Conservation (phyloP, 139 green algal genomes). For the Coelastrella sp. region DNA sequence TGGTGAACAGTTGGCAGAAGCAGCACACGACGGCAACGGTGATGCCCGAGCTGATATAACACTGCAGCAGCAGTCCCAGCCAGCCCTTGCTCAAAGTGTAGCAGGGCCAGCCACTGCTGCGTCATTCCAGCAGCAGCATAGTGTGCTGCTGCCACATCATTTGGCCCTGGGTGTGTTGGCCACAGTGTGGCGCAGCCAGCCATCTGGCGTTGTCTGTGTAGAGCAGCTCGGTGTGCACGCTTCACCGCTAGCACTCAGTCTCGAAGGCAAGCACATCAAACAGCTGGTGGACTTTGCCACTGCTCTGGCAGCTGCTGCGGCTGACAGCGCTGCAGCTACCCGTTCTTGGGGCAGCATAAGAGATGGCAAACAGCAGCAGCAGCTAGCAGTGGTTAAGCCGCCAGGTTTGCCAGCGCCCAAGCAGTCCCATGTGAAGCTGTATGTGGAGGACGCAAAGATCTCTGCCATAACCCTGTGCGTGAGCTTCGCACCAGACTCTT, state of each 20-base stretch:
- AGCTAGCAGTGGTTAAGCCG: neutral
- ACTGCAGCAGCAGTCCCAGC: neutral
- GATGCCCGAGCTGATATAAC: neutral
- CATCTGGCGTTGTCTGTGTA: conserved; percentile 81
- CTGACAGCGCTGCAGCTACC: conserved; percentile 19
- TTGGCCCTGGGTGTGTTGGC: conserved; percentile 50
- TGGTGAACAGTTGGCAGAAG: too few relatives aligned
- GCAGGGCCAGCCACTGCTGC: neutral
- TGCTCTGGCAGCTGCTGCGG: conserved; percentile 13
- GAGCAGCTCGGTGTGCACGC: conserved; percentile 69
- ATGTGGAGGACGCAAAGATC: conserved; percentile 59
- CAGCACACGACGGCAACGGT: too few relatives aligned
- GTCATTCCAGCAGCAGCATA: neutral
- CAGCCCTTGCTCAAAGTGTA: too few relatives aligned
- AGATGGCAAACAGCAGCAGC: neutral
- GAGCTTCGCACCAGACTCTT: conserved; percentile 72
- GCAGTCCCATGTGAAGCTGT: neutral
- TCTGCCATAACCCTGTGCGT: conserved; percentile 66
- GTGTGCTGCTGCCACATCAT: conserved; percentile 3
- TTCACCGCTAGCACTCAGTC: conserved; percentile 65
- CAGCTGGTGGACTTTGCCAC: conserved; percentile 54
- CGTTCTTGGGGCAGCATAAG: neutral
- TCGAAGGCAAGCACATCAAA: conserved; percentile 76
- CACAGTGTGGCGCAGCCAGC: conserved; percentile 73
- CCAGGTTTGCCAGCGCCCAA: neutral